These are phyloP conservation scores for Nepenthes mirabilis DNA, from an alignment of 148 eudicot genomes.

Conservation along the genomic window DNA sequence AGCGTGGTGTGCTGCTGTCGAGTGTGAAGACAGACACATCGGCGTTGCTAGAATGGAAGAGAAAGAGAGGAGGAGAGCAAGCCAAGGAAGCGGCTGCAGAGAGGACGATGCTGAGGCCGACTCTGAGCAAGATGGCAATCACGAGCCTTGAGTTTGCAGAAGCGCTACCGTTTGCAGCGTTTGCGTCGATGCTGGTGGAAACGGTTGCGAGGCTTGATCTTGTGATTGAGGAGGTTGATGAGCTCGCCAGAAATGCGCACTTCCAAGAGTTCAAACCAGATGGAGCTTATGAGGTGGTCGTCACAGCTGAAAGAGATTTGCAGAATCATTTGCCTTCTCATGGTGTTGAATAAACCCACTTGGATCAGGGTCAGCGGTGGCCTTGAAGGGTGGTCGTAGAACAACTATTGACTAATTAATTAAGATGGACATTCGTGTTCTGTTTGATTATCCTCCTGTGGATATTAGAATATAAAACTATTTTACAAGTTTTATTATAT, in stretches of 20 bases:
- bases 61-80: slow-evolving; percentile 14
- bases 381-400: not conserved
- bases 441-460: too few relatives aligned
- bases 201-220: slow-evolving; percentile 77
- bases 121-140: slow-evolving; percentile 52
- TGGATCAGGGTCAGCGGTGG: not conserved
- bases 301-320: slow-evolving; percentile 8
- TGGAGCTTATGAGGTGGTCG: slow-evolving; percentile 11
- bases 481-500: too few relatives aligned
- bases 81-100: slow-evolving; percentile 14
- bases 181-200: slow-evolving; percentile 84
- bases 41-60: slow-evolving; percentile 43
- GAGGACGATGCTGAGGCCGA: slow-evolving; percentile 38
- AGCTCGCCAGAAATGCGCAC: slow-evolving; percentile 58
- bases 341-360: slow-evolving; percentile 19
- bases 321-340: slow-evolving; percentile 51
- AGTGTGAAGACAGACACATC: slow-evolving; percentile 48
- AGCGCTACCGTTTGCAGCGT: slow-evolving; percentile 96
- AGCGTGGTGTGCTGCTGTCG: slow-evolving; percentile 16
- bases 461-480: too few relatives aligned
- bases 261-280: slow-evolving; percentile 47
- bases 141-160: slow-evolving; percentile 86
- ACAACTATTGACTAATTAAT: too few relatives aligned
- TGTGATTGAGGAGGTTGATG: slow-evolving; percentile 82
- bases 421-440: too few relatives aligned